Evolutionary conservation across 768 basidiomycete genomes (phyloP), one percentile per base, ranked within the genome.

Genomic region (Boletus sp.): DNA sequence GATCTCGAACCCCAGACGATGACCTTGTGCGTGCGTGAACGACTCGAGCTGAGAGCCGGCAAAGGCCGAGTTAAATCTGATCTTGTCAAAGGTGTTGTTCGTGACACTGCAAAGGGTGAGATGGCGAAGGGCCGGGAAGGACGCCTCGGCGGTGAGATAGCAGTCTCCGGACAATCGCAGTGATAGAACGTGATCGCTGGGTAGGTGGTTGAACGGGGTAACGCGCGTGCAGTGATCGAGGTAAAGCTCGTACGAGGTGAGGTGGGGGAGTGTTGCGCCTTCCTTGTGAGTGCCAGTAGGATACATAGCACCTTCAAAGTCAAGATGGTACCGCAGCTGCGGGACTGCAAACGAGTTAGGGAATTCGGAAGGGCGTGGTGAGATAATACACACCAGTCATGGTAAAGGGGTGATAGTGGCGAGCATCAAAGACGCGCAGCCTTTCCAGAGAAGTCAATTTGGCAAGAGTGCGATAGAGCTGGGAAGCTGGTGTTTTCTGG

Each of bases 271-370:
- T 28, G 49, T 32, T 14, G 14, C 28, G 33, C 30, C 11, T 29
- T 49, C 56, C 9, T 10, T 24, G 32, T 30, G 49, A 36, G 24
- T n/a, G 0, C 15, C 7, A 24, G 39, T 1, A 12, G 75, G 77
- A 47, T 71, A 77, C 68, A 78, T 71, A 6, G 72, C 71, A n/a
- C 67, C 58, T 57, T 77, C 76, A 59, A 75, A 76, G 50, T 72
- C 59, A 35, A 73, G 56, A 53, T 46, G 60, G 42, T 63, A 64
- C 37, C 62, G 59, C 45, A 52, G 47, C 46, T 64, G 56, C 8
- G 63, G 66, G n/a, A 63, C 65, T 67, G 44, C 37, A 41, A 10
- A 37, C 2, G 44, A 41, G 51, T 58, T 47, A 60, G 47, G 58
- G 35, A 50, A 29, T n/a, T 30, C 14, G 46, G 39, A 39, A 39